A percentile compares a stretch with the other conserved stretches of the same genome.
Evolutionary conservation across 768 basidiomycete genomes (phyloP).

Genomic region (Suillus brevipes): DNA sequence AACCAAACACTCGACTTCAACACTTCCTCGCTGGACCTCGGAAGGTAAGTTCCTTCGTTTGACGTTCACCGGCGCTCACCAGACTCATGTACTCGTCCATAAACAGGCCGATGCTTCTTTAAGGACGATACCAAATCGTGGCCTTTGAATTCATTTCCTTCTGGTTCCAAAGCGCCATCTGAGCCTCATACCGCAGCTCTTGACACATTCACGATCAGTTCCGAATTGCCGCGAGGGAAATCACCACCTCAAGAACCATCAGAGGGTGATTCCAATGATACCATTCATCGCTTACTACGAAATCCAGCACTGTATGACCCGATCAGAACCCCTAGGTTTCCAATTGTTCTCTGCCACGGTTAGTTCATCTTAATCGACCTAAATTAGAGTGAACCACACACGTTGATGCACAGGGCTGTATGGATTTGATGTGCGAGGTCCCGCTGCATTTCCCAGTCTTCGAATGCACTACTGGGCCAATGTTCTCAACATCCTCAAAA

Average conservation of each 20-base stretch:
- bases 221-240: background rate
- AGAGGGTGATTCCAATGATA: conserved; percentile 36
- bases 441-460: conserved; percentile 76
- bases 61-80: background rate
- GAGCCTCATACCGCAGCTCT: background rate
- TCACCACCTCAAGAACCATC: conserved; percentile 13
- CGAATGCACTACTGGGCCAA: conserved; percentile 95
- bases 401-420: conserved; percentile 65
- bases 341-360: conserved; percentile 97
- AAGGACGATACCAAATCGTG: background rate
- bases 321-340: conserved; percentile 76
- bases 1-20: background rate
- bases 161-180: background rate
- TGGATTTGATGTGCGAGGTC: conserved; percentile 91
- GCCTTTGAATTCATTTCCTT: background rate
- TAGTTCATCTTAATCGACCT: conserved; percentile 23
- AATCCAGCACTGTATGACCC: conserved; percentile 82
- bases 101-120: background rate
- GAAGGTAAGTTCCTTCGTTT: background rate
- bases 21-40: background rate
- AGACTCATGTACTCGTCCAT: background rate
- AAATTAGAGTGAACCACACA: conserved; percentile 1
- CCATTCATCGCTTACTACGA: conserved; percentile 68
- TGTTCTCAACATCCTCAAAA: conserved; percentile 74
- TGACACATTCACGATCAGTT: background rate